Evolutionary conservation across 2,329 filamentous ascomycete genomes (phyloP).

Genomic region (Fusarium albosuccineum): DNA sequence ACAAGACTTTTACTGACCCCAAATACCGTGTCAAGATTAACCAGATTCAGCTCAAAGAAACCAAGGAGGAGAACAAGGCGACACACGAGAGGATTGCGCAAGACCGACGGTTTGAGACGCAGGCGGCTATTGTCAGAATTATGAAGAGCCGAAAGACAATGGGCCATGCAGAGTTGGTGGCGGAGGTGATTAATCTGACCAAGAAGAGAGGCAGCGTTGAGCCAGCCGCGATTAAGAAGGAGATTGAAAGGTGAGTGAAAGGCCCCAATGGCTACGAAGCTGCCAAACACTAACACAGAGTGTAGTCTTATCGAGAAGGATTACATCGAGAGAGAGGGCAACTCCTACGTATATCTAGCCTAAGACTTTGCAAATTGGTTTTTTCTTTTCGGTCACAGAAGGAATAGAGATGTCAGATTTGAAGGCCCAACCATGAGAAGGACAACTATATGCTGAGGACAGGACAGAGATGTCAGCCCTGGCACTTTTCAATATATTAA

Average conservation of each 20-base stretch:
- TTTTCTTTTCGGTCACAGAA: not conserved
- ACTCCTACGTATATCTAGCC: conserved; percentile 78
- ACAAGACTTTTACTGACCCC: conserved; percentile 79
- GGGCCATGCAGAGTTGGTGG: conserved; percentile 86
- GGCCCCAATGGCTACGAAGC: not conserved
- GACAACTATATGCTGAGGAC: not conserved
- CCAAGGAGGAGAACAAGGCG: conserved; percentile 92
- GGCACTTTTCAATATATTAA: conserved; percentile 4
- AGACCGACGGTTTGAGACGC: conserved; percentile 95
- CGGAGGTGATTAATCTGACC: conserved; percentile 92
- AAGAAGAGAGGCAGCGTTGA: conserved; percentile 88
- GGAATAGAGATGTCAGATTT: not conserved
- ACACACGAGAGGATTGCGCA: conserved; percentile 91
- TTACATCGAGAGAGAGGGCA: conserved; percentile 85
- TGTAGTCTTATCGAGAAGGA: conserved; percentile 91
- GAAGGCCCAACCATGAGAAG: not conserved
- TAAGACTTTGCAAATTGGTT: conserved; percentile 50
- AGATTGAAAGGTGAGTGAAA: conserved; percentile 88
- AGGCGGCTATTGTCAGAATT: conserved; percentile 95
- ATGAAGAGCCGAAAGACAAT: conserved; percentile 96
- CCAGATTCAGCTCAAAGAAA: conserved; percentile 97
- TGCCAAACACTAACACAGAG: conserved; percentile 20
- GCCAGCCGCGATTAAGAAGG: conserved; percentile 90
- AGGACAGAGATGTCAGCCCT: not conserved
- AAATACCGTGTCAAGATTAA: conserved; percentile 98